These are phyloP conservation scores for Amphibolis antarctica DNA, from an alignment of 106 monocot species.

Conservation along the genomic window DNA sequence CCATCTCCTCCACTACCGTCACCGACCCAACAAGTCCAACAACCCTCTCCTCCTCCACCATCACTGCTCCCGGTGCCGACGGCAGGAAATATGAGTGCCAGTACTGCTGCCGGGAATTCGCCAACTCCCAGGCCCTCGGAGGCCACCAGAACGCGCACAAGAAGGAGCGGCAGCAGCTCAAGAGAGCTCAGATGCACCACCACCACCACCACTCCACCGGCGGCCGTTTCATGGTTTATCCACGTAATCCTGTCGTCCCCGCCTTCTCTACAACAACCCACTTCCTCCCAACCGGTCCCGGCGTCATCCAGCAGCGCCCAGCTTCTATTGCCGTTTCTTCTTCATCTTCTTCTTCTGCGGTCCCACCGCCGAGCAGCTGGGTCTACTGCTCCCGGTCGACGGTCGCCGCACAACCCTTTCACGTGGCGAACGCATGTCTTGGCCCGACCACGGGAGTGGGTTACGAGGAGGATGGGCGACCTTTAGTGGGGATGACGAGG, in stretches of 20 bases:
- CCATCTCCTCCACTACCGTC: constrained; percentile 18
- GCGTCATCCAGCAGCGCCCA: background rate
- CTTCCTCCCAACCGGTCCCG: constrained; percentile 9
- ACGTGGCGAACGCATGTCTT: too few species aligned
- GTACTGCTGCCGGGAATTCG: constrained; percentile 62
- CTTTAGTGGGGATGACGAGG: too few species aligned
- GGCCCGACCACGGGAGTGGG: too few species aligned
- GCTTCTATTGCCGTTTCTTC: too few species aligned
- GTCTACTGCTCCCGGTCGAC: too few species aligned
- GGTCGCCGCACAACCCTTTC: too few species aligned
- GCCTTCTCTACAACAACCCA: constrained; percentile 19
- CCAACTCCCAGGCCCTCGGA: constrained; percentile 64
- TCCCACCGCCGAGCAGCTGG: too few species aligned
- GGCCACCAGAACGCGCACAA: constrained; percentile 83
- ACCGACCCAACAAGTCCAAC: constrained; percentile 1
- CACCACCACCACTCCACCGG: constrained; percentile 5
- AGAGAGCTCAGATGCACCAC: constrained; percentile 40
- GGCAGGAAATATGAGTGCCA: constrained; percentile 57
- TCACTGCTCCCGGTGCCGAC: constrained; percentile 7
- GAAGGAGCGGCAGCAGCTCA: constrained; percentile 61
- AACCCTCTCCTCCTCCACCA: background rate
- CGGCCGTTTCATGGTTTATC: constrained; percentile 13
- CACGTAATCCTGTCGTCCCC: constrained; percentile 39
- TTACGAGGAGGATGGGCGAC: too few species aligned
- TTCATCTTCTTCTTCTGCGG: background rate